A percentile compares a stretch with the other conserved stretches of the same genome.
phyloP scores from a whole-genome alignment of 2,329 filamentous ascomycete species.

The Fusarium buxicola region DNA sequence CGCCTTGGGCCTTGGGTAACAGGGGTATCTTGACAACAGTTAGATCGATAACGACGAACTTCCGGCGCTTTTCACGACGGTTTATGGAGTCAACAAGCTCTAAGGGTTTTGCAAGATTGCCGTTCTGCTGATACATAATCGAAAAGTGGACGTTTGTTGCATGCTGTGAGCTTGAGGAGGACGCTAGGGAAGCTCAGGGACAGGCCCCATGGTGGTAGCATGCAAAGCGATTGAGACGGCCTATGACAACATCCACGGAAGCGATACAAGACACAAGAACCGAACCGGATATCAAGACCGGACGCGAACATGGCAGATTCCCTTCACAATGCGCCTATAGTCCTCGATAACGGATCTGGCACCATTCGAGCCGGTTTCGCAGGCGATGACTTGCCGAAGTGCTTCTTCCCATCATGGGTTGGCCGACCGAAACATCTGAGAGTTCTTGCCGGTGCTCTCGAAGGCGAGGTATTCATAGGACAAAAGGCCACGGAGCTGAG shows the following conservation, averaged over 20 bases:
- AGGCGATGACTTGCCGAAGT: constrained; percentile 94
- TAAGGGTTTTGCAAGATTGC: constrained; percentile 8
- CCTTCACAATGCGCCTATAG: constrained; percentile 97
- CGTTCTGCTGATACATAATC: constrained; percentile 15
- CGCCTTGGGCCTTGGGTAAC: constrained; percentile 34
- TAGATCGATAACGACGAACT: constrained; percentile 40
- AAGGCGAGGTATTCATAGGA: constrained; percentile 97
- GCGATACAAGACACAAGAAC: constrained; percentile 15
- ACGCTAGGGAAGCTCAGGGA: constrained; percentile 36
- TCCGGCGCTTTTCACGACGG: constrained; percentile 18
- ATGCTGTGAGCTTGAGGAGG: constrained; percentile 36
- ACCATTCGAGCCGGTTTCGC: constrained; percentile 98
- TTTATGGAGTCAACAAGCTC: constrained; percentile 41
- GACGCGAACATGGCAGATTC: constrained; percentile 63
- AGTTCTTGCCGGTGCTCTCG: constrained; percentile 94
- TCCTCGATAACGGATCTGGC: constrained; percentile 98
- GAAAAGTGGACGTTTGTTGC: constrained; percentile 18
- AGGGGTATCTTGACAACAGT: constrained; percentile 39
- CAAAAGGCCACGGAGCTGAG: constrained; percentile 89
- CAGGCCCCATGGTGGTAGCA: constrained; percentile 29
- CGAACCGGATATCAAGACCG: constrained; percentile 1
- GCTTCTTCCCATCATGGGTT: constrained; percentile 97
- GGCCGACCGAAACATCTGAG: constrained; percentile 94
- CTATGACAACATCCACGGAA: constrained; percentile 26
- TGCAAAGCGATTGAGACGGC: constrained; percentile 35